Percentiles rank a stretch among this genome's conserved stretches.
Evolutionary conservation across 768 basidiomycete species (phyloP).

Genomic region (Lentinula lateritia): DNA sequence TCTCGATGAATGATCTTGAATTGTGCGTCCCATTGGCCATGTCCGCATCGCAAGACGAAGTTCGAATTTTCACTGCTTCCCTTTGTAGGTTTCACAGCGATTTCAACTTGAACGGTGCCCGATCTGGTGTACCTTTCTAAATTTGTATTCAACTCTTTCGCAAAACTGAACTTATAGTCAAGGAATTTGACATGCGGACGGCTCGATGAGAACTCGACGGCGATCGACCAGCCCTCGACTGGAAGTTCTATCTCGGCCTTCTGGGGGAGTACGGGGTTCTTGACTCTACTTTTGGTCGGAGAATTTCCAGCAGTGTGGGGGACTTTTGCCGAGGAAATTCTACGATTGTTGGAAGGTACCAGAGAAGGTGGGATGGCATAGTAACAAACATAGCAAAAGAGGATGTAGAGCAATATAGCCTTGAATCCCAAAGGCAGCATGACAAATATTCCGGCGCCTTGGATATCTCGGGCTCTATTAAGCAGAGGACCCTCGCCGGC

Average conservation of each 20-base stretch:
- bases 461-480: neutral
- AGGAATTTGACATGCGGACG: neutral
- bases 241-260: neutral
- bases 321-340: neutral
- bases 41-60: too few species aligned
- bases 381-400: neutral
- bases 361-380: neutral
- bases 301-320: too few species aligned
- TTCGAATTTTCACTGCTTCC: neutral
- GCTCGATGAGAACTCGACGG: neutral
- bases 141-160: neutral
- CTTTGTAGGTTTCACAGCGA: neutral
- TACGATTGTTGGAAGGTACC: too few species aligned
- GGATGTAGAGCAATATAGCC: neutral
- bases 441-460: neutral
- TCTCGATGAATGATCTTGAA: neutral
- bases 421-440: neutral
- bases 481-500: neutral
- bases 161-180: neutral
- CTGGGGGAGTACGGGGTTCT: neutral
- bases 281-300: neutral
- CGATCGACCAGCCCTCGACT: neutral
- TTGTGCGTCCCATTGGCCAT: neutral
- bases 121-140: neutral
- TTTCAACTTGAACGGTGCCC: neutral